Conservation (phyloP, 441 rosid genomes). For the Omphalea diandra region DNA sequence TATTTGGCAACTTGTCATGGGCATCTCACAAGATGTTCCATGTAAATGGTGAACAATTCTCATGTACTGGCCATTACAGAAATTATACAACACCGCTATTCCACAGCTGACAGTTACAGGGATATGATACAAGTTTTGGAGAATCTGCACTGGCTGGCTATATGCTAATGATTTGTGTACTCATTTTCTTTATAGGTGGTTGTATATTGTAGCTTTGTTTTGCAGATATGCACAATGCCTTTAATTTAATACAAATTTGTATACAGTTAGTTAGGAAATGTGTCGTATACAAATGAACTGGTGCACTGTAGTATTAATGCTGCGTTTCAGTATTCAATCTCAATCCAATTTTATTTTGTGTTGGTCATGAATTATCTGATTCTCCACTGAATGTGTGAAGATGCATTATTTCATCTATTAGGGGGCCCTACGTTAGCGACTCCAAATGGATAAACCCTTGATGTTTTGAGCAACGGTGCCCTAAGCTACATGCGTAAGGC, state of each 20-base stretch:
- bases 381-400: too few relatives aligned
- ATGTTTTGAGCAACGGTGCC: too few relatives aligned
- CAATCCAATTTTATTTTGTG: neutral
- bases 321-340: neutral
- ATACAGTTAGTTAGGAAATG: conserved; percentile 4
- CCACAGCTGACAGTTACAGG: neutral
- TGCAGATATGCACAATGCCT: neutral
- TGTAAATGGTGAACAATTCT: neutral
- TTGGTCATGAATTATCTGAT: neutral
- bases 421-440: too few relatives aligned
- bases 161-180: neutral
- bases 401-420: too few relatives aligned
- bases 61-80: neutral
- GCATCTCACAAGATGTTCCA: too few relatives aligned
- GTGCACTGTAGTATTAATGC: neutral
- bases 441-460: too few relatives aligned
- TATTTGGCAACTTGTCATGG: neutral
- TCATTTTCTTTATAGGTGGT: neutral
- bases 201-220: conserved; percentile 23
- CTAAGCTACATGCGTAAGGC: too few relatives aligned
- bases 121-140: neutral
- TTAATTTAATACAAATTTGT: conserved; percentile 11
- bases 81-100: neutral
- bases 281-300: conserved; percentile 8
- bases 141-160: neutral